Evolutionary conservation across 805 yeast genomes (phyloP), one percentile per base, ranked within the genome.

Genomic region (Saturnispora hagleri): DNA sequence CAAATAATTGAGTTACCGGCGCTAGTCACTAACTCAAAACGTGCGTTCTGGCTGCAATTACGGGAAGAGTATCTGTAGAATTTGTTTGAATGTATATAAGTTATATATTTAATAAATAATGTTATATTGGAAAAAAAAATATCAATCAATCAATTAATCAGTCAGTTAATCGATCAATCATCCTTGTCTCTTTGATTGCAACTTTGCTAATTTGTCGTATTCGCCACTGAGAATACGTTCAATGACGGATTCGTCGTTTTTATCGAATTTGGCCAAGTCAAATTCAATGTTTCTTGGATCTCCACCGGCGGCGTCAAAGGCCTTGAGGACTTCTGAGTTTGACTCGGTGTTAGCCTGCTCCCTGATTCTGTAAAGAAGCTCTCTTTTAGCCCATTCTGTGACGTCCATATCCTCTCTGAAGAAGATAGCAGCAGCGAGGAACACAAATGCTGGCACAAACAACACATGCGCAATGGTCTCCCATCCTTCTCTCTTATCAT

Each of bases 171-270:
- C 22, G 6, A 22, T 20, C 18, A 20, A 15, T 17, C 7, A 41
- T 28, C 33, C 51, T 42, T 48, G 34, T 38, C 42, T 49, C 51
- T 49, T 22, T 13, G 36, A 20, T 31, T 49, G 51, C 4, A 82
- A 72, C 50, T 77, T 78, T 28, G 80, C 75, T 61, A 82, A 71
- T 61, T 74, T 81, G 69, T 87, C 95, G 69, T 88, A 87, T 65
- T 88, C 93, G 54, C 95, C 95, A 53, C 82, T 78, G 62, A 87
- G 74, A 58, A 87, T 85, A 66, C 93, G 77, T 59, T 89, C 91
- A 58, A 88, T 82, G 55, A 87, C 83, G 61, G 85, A 73, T 58
- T 81, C 86, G 67, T 87, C 95, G 65, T 87, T 78, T 64, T 77
- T 79, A 63, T 75, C 75, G 56, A 79, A 73, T 63, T 81, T 86